phyloP scores from a whole-genome alignment of 345 rosid genomes.

The Rhodomyrtus tomentosa region DNA sequence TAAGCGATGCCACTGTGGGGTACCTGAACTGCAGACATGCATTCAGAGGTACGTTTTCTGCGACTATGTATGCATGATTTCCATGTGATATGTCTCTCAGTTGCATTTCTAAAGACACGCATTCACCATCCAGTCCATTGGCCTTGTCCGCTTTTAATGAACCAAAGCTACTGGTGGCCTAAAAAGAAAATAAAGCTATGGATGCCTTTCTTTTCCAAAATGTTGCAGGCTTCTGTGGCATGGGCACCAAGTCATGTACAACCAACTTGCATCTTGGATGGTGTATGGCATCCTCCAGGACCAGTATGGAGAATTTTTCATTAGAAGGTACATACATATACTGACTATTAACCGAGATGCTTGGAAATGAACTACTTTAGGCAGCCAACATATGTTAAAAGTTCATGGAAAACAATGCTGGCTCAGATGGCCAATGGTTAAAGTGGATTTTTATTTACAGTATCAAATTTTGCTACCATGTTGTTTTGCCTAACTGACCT shows the following conservation, averaged over 20 bases:
- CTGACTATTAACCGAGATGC: neutral
- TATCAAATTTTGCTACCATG: neutral
- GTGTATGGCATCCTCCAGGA: conserved; percentile 97
- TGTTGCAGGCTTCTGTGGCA: conserved; percentile 91
- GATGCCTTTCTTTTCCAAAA: neutral
- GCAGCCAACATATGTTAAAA: neutral
- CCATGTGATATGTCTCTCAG: neutral
- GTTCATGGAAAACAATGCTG: neutral
- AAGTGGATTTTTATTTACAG: neutral
- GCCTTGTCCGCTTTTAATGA: neutral
- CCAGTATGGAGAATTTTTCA: conserved; percentile 83
- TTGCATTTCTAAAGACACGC: neutral
- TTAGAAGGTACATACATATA: conserved; percentile 42
- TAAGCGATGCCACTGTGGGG: conserved; percentile 90
- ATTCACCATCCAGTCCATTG: neutral
- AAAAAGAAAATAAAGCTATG: neutral
- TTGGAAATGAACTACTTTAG: neutral
- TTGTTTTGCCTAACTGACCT: neutral
- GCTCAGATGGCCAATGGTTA: neutral
- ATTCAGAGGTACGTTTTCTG: conserved; percentile 58
- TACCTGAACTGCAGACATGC: conserved; percentile 90
- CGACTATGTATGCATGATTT: neutral
- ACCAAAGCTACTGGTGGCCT: neutral
- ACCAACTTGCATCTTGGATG: conserved; percentile 95
- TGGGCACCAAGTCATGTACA: conserved; percentile 91